Evolutionary conservation across 768 basidiomycete genomes (phyloP), one percentile per base, ranked within the genome.

Genomic region (Suillus spraguei): DNA sequence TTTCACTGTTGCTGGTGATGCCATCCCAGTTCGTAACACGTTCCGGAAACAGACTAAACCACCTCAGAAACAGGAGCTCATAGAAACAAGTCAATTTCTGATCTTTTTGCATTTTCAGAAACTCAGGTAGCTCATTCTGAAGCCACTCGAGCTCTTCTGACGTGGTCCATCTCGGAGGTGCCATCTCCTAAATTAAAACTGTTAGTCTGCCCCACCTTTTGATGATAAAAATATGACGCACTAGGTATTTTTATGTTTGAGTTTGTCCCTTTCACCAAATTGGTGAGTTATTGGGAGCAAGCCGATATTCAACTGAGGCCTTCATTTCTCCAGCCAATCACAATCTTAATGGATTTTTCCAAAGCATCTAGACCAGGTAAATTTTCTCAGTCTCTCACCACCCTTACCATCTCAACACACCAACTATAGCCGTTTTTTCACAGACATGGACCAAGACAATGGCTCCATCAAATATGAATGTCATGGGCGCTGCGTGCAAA

Each of bases 281-380:
- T 22, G 44, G 44, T 46, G 44, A 46, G 44, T 46, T 22, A 46
- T 46, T 46, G 44, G n/a, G 44, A 46, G 44, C n/a, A 10, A 46
- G 4, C 44, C 10, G 4, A 46, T 4, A 46, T 46, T 46, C 44
- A 46, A 46, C 44, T 46, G 44, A 46, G n/a, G n/a, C n/a, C 1
- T n/a, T 22, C n/a, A 22, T 46, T 44, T 46, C n/a, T 46, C 44
- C n/a, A 46, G 44, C 44, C 44, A 46, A 46, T 46, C 44, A 46
- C 3, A 4, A 22, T 46, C n/a, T 46, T 22, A 22, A 9, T 5
- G 10, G 44, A 22, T 46, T n/a, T 46, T 46, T 46, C 44, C n/a
- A n/a, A 46, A 46, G n/a, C 10, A 1, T 46, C 44, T 46, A 46
- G 44, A 47, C 46, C 22, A 47, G 5, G 4, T 47, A 47, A 47